Conservation (phyloP, 176 grass and related monocot genomes). For the Avena sativa region DNA sequence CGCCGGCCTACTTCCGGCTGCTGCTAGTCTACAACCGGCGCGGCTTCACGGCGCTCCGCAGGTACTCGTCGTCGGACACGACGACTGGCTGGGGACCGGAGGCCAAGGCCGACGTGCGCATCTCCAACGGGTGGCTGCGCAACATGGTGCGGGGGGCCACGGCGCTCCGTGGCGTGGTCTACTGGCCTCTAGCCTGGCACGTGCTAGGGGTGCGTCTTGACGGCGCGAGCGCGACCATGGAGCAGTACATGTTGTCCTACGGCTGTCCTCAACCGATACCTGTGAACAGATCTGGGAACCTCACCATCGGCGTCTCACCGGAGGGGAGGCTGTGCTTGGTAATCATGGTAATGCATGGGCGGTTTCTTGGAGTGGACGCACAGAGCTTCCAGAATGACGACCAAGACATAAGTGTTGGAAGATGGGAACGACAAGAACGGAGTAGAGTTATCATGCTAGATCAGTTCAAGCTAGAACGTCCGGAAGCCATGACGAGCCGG, state of each 20-base stretch:
- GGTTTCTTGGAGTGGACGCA: neutral
- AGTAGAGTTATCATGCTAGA: neutral
- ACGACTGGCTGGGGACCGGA: neutral
- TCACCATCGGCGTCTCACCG: neutral
- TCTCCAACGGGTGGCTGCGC: neutral
- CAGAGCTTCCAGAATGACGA: neutral
- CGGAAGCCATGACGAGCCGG: neutral
- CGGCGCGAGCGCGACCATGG: neutral
- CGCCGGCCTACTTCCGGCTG: neutral
- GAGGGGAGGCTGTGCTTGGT: neutral
- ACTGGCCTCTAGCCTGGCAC: neutral
- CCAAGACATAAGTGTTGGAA: neutral
- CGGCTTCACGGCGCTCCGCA: conserved; percentile 16
- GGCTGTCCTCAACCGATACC: neutral
- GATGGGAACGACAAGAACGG: neutral
- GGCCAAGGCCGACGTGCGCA: neutral
- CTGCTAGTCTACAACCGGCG: conserved; percentile 27
- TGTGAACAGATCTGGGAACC: neutral
- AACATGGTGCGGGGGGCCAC: neutral
- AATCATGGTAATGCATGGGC: neutral
- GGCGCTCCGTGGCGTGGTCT: conserved; percentile 3
- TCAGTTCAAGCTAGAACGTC: neutral
- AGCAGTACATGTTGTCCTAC: neutral
- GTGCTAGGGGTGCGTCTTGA: neutral
- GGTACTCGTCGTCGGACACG: conserved; percentile 31